Evolutionary conservation across 306 rosid genomes (phyloP).

Genomic region (Begonia fuchsioides): DNA sequence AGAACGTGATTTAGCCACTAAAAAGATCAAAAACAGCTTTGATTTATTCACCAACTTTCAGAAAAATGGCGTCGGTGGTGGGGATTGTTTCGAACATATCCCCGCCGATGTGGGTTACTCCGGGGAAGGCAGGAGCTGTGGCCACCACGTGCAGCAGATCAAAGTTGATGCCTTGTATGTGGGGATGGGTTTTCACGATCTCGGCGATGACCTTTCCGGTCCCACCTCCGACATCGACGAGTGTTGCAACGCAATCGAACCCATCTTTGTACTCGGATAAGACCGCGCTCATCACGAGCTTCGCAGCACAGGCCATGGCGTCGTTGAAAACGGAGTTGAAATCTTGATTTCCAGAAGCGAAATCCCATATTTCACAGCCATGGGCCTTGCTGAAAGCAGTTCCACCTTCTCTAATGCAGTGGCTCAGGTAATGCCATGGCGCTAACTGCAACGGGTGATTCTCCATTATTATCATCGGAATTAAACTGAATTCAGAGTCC

Average conservation of each 20-base stretch:
- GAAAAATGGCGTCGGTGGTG: conserved; percentile 21
- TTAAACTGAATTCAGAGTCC: conserved; percentile 11
- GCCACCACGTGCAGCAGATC: conserved; percentile 28
- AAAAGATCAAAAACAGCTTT: too few species aligned
- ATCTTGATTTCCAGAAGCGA: conserved; percentile 8
- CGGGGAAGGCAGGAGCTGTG: conserved; percentile 7
- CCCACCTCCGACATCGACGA: conserved; percentile 34
- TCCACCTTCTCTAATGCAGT: too few species aligned
- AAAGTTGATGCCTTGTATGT: conserved; percentile 21
- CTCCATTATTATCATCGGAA: conserved; percentile 10
- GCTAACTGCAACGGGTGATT: conserved; percentile 8
- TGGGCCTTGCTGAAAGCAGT: too few species aligned
- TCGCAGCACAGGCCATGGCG: conserved; percentile 22
- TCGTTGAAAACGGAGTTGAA: conserved; percentile 20
- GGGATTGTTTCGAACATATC: conserved; percentile 28
- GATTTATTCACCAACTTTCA: conserved; percentile 13
- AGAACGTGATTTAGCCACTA: not conserved
- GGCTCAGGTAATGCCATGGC: conserved; percentile 23
- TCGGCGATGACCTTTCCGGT: conserved; percentile 10
- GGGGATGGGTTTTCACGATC: conserved; percentile 17
- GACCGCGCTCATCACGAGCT: conserved; percentile 3
- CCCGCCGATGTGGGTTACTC: conserved; percentile 27
- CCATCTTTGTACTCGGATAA: conserved; percentile 10
- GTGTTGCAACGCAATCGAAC: conserved; percentile 8
- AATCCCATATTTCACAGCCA: too few species aligned